A percentile compares a stretch with the other conserved stretches of the same genome.
phyloP scores from a whole-genome alignment of 2,329 filamentous ascomycete species.

The Bimuria novae-zelandiae region DNA sequence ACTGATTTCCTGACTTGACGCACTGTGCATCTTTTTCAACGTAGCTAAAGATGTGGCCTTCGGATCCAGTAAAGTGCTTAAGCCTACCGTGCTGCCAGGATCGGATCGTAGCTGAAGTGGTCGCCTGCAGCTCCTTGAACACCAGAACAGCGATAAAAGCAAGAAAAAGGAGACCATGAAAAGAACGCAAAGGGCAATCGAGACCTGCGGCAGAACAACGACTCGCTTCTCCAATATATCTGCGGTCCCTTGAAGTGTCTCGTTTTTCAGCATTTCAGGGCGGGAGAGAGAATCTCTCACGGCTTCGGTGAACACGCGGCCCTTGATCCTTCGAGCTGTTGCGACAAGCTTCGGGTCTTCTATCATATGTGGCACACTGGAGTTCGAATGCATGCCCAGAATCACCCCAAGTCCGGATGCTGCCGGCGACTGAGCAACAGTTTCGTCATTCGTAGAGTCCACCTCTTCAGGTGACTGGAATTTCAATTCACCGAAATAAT shows the following conservation, averaged over 20 bases:
- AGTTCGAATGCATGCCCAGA: slow-evolving; percentile 15
- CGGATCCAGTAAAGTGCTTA: slow-evolving; percentile 13
- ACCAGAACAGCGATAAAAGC: slow-evolving; percentile 13
- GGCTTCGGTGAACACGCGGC: slow-evolving; percentile 22
- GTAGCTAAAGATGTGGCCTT: neutral
- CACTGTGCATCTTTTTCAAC: slow-evolving; percentile 14
- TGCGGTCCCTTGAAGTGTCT: slow-evolving; percentile 6
- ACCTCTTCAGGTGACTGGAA: neutral
- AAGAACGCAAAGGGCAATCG: slow-evolving; percentile 17
- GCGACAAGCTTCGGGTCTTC: slow-evolving; percentile 9
- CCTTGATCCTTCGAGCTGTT: slow-evolving; percentile 18
- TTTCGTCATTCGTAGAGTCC: neutral
- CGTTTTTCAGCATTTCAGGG: neutral
- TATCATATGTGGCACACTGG: slow-evolving; percentile 15
- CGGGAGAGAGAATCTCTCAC: slow-evolving; percentile 16
- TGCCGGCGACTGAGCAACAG: neutral
- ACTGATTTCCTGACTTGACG: slow-evolving; percentile 8
- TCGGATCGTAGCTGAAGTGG: slow-evolving; percentile 23
- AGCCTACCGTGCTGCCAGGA: slow-evolving; percentile 20
- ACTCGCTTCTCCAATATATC: slow-evolving; percentile 16
- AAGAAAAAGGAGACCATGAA: slow-evolving; percentile 20
- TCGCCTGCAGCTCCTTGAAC: slow-evolving; percentile 15
- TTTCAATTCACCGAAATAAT: neutral
- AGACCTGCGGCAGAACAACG: slow-evolving; percentile 21
- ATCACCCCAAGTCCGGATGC: slow-evolving; percentile 17